These are phyloP conservation scores for Amauroascus verrucosus DNA, from an alignment of 2,329 filamentous ascomycete species.

Conservation along the genomic window DNA sequence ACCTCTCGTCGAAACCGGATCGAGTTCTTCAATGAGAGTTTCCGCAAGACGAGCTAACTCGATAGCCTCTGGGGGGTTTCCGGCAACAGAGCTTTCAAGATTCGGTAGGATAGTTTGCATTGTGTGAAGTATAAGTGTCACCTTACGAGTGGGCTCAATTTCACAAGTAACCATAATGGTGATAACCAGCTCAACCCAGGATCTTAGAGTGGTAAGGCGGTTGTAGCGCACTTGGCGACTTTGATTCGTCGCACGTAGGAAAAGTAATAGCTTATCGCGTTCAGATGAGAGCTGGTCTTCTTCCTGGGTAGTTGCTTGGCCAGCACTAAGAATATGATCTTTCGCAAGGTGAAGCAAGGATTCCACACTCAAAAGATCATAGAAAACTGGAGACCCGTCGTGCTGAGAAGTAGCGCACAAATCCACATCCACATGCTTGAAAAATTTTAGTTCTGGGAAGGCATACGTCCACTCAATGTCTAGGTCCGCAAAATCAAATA, in stretches of 20 bases:
- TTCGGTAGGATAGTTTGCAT: constrained; percentile 82
- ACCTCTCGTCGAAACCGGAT: constrained; percentile 27
- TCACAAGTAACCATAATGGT: constrained; percentile 76
- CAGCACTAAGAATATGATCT: constrained; percentile 30
- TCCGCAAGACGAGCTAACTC: constrained; percentile 68
- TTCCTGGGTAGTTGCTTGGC: constrained; percentile 37
- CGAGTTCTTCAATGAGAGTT: constrained; percentile 45
- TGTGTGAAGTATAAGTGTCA: constrained; percentile 71
- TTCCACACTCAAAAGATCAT: constrained; percentile 59
- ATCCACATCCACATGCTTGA: constrained; percentile 57
- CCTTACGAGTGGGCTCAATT: constrained; percentile 60
- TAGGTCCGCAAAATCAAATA: constrained; percentile 80
- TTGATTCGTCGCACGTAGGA: constrained; percentile 35
- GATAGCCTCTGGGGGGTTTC: constrained; percentile 58
- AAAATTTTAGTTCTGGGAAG: constrained; percentile 48
- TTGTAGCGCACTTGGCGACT: constrained; percentile 28
- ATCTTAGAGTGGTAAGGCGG: constrained; percentile 59
- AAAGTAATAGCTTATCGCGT: constrained; percentile 29
- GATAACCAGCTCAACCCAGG: constrained; percentile 76
- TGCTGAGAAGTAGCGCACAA: constrained; percentile 53
- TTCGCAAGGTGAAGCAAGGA: constrained; percentile 56
- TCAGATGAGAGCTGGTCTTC: constrained; percentile 35
- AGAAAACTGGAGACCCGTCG: constrained; percentile 43
- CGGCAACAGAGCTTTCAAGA: constrained; percentile 64
- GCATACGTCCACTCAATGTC: constrained; percentile 41